A percentile compares a stretch with the other conserved stretches of the same genome.
phyloP scores from a whole-genome alignment of 345 rosid genomes.

The Citrus sinensis region DNA sequence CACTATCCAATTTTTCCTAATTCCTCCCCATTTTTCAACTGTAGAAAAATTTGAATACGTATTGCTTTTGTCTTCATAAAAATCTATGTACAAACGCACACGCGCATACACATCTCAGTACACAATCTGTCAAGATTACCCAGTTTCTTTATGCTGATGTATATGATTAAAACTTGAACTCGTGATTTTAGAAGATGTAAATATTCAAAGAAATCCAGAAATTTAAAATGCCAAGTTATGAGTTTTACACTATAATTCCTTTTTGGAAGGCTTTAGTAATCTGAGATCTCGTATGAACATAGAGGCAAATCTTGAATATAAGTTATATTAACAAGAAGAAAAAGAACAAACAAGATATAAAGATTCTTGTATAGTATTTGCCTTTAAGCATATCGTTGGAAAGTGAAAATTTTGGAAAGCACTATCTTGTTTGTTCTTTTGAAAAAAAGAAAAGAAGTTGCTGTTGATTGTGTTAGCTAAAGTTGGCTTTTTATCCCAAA shows the following conservation, averaged over 20 bases:
- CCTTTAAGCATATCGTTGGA: conserved; percentile 7
- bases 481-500: not conserved
- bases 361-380: conserved; percentile 6
- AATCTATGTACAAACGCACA: too few species aligned
- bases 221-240: not conserved
- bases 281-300: conserved; percentile 3
- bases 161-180: too few species aligned
- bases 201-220: not conserved
- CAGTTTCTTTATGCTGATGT: too few species aligned
- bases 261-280: not conserved
- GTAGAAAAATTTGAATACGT: conserved; percentile 2
- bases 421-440: conserved; percentile 10
- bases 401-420: conserved; percentile 12
- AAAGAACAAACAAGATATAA: not conserved
- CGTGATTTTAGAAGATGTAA: too few species aligned
- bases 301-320: too few species aligned
- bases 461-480: not conserved
- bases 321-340: not conserved
- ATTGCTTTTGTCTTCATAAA: not conserved
- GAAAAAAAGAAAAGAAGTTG: not conserved
- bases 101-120: too few species aligned
- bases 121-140: too few species aligned
- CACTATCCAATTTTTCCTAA: not conserved
- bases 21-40: not conserved
- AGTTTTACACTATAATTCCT: not conserved